A percentile compares a stretch with the other conserved stretches of the same genome.
Conservation (phyloP, 768 basidiomycete genomes). For the Cyclocybe aegerita region DNA sequence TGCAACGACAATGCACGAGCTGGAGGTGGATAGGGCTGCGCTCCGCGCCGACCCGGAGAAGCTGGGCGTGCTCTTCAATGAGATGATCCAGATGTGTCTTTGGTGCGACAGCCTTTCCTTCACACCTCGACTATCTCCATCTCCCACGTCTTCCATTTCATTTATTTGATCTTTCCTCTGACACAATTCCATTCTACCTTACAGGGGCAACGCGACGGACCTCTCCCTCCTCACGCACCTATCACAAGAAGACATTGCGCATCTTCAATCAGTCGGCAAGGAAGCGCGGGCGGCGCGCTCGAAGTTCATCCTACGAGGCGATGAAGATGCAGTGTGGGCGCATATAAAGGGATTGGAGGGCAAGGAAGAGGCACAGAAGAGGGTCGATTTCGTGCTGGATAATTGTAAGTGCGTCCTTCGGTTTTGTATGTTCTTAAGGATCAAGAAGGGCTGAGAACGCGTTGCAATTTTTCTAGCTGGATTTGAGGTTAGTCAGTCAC, state of each 20-base stretch:
- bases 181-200: background rate
- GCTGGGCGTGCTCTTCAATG: conserved; percentile 65
- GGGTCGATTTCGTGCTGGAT: conserved; percentile 88
- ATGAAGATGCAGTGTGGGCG: conserved; percentile 74
- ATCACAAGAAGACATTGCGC: conserved; percentile 76
- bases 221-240: conserved; percentile 88
- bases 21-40: conserved; percentile 38
- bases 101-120: too few species aligned
- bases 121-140: conserved; percentile 10
- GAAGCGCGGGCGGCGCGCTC: conserved; percentile 79
- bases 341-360: conserved; percentile 57
- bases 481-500: conserved; percentile 64
- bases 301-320: conserved; percentile 81
- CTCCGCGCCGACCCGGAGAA: conserved; percentile 49
- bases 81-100: conserved; percentile 90
- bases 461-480: conserved; percentile 55
- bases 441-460: background rate
- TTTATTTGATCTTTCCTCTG: background rate
- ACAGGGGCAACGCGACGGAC: conserved; percentile 95
- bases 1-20: conserved; percentile 67
- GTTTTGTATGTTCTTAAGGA: background rate
- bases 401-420: conserved; percentile 56
- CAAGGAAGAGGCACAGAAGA: conserved; percentile 20
- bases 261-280: conserved; percentile 78
- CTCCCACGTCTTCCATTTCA: background rate